These are phyloP conservation scores for Thraustochytrium sp. DNA, from an alignment of 352 stramenopile species.

Conservation along the genomic window DNA sequence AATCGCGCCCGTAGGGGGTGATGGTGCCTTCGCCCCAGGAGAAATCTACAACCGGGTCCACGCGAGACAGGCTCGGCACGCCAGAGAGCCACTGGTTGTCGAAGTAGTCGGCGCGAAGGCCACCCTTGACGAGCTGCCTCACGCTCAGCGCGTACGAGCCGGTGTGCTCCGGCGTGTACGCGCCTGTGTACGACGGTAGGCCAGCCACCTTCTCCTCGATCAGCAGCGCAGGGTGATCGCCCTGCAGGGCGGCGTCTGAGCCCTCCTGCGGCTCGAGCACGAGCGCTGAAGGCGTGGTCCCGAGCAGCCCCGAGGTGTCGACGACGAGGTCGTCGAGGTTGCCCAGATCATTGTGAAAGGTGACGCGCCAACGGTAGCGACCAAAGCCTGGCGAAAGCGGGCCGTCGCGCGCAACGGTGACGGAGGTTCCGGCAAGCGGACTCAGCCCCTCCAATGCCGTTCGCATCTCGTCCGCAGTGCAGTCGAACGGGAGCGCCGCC, in stretches of 20 bases:
- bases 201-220: slow-evolving; percentile 84
- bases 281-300: neutral
- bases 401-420: slow-evolving; percentile 51
- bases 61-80: slow-evolving; percentile 68
- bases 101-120: slow-evolving; percentile 81
- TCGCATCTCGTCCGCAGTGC: slow-evolving; percentile 71
- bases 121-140: slow-evolving; percentile 77
- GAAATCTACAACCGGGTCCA: slow-evolving; percentile 76
- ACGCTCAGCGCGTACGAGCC: slow-evolving; percentile 78
- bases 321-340: neutral
- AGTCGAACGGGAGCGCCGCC: slow-evolving; percentile 71
- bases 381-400: slow-evolving; percentile 62
- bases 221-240: slow-evolving; percentile 50
- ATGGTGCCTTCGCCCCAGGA: slow-evolving; percentile 80
- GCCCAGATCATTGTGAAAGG: slow-evolving; percentile 62
- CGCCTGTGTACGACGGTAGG: slow-evolving; percentile 78
- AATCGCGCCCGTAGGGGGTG: slow-evolving; percentile 85
- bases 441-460: slow-evolving; percentile 73
- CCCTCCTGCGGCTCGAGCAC: neutral
- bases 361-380: slow-evolving; percentile 83
- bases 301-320: neutral
- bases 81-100: slow-evolving; percentile 93
- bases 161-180: slow-evolving; percentile 70
- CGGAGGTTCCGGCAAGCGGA: slow-evolving; percentile 78
- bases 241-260: slow-evolving; percentile 15